Evolutionary conservation across 2,329 filamentous ascomycete genomes (phyloP).

Genomic region (Cordyceps tenuipes): DNA sequence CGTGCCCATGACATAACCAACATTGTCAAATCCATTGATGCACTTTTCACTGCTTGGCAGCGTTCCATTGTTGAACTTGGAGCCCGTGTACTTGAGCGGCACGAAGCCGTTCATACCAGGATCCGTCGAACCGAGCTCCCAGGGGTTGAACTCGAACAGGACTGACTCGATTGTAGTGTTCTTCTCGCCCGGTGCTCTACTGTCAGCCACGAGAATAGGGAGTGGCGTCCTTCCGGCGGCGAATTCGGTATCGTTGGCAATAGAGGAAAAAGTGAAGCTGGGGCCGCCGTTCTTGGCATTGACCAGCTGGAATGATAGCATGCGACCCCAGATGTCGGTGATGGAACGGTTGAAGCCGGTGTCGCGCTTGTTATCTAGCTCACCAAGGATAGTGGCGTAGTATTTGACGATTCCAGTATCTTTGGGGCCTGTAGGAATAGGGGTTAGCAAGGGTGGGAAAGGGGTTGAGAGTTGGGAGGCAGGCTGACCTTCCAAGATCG

Average conservation of each 20-base stretch:
- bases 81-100: slow-evolving; percentile 51
- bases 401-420: slow-evolving; percentile 31
- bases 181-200: slow-evolving; percentile 34
- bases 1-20: slow-evolving; percentile 74
- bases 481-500: slow-evolving; percentile 29
- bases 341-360: slow-evolving; percentile 51
- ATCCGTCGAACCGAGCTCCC: slow-evolving; percentile 59
- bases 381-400: slow-evolving; percentile 28
- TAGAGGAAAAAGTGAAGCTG: slow-evolving; percentile 72
- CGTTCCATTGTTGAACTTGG: slow-evolving; percentile 45
- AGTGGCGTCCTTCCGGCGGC: slow-evolving; percentile 34
- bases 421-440: slow-evolving; percentile 23
- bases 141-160: slow-evolving; percentile 57
- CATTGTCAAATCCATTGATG: slow-evolving; percentile 64
- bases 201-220: slow-evolving; percentile 42
- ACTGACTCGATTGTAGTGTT: slow-evolving; percentile 47
- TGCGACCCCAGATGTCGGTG: slow-evolving; percentile 85
- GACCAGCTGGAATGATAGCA: slow-evolving; percentile 78
- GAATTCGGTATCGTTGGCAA: slow-evolving; percentile 37
- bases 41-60: slow-evolving; percentile 37
- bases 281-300: slow-evolving; percentile 67
- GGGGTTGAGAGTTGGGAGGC: not conserved
- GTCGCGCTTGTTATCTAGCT: slow-evolving; percentile 29
- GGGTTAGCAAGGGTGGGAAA: not conserved
- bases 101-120: slow-evolving; percentile 50